Percentiles rank a stretch among this genome's conserved stretches.
Evolutionary conservation across 2,329 filamentous ascomycete species (phyloP).

Genomic region (Trichothecium roseum): DNA sequence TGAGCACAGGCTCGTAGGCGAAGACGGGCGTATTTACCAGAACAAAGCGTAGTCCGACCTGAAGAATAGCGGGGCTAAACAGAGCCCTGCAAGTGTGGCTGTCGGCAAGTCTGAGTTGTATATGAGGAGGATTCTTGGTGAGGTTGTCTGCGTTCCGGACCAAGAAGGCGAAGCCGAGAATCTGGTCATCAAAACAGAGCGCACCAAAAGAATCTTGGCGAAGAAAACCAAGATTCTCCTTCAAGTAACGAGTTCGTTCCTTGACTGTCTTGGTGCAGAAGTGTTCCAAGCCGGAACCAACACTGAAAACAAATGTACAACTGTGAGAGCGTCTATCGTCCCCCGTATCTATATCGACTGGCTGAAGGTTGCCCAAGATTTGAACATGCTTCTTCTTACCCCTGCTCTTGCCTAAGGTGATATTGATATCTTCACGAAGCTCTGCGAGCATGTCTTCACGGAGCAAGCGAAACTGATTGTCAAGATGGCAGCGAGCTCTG

Average conservation of each 20-base stretch:
- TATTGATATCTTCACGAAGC: conserved; percentile 49
- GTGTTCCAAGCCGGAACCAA: conserved; percentile 31
- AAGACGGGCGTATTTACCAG: conserved; percentile 57
- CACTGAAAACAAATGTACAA: conserved; percentile 29
- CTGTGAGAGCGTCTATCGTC: conserved; percentile 16
- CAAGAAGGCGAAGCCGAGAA: conserved; percentile 51
- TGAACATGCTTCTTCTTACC: conserved; percentile 21
- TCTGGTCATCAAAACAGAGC: conserved; percentile 36
- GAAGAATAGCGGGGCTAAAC: conserved; percentile 38
- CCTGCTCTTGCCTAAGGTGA: conserved; percentile 34
- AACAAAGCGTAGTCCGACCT: conserved; percentile 27
- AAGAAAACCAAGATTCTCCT: conserved; percentile 37
- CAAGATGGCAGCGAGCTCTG: conserved; percentile 39
- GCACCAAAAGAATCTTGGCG: conserved; percentile 53
- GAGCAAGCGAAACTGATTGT: conserved; percentile 62
- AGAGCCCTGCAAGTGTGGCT: conserved; percentile 22
- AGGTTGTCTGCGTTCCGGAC: conserved; percentile 40
- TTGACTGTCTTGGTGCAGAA: conserved; percentile 18
- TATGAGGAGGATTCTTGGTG: conserved; percentile 26
- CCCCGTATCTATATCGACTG: conserved; percentile 26
- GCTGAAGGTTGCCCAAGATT: conserved; percentile 26
- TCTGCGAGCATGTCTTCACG: conserved; percentile 62
- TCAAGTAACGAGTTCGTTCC: conserved; percentile 33
- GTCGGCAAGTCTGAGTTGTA: conserved; percentile 42
- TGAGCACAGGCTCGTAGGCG: conserved; percentile 57